phyloP scores from a whole-genome alignment of 2,329 filamentous ascomycete species.

The Xylariaceae sp. region DNA sequence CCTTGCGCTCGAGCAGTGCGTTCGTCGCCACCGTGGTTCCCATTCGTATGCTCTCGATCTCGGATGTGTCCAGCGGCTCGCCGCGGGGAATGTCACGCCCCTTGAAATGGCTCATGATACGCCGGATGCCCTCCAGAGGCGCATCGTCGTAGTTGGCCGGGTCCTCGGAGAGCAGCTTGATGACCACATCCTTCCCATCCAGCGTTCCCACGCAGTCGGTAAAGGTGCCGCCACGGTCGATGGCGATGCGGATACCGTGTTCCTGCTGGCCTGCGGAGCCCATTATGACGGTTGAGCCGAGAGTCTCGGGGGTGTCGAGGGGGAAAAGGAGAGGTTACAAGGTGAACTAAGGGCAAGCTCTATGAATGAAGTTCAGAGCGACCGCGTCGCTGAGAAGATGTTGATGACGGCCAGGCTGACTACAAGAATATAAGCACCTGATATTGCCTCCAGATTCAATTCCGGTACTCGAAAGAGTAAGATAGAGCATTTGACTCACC shows the following conservation, averaged over 20 bases:
- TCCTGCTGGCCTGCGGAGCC: slow-evolving; percentile 24
- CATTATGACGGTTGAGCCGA: slow-evolving; percentile 22
- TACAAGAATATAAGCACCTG: no score
- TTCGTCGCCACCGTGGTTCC: slow-evolving; percentile 94
- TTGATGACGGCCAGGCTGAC: no score
- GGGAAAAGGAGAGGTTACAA: no score
- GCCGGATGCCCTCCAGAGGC: slow-evolving; percentile 81
- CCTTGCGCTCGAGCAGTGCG: slow-evolving; percentile 81
- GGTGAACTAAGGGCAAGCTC: no score
- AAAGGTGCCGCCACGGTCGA: slow-evolving; percentile 79
- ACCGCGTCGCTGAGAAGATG: no score
- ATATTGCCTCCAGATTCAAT: no score
- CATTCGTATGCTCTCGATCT: slow-evolving; percentile 90
- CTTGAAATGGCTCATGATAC: slow-evolving; percentile 73
- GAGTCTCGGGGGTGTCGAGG: background rate
- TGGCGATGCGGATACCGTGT: slow-evolving; percentile 67
- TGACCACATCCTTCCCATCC: slow-evolving; percentile 67
- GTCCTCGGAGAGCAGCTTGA: slow-evolving; percentile 86
- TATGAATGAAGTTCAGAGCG: no score
- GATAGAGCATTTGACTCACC: no score
- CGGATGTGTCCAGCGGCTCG: slow-evolving; percentile 68
- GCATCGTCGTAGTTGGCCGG: slow-evolving; percentile 87
- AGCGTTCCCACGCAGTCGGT: slow-evolving; percentile 87
- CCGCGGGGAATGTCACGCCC: slow-evolving; percentile 71
- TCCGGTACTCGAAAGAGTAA: no score